A percentile compares a stretch with the other conserved stretches of the same genome.
Conservation (phyloP, 768 basidiomycete genomes). For the Butyriboletus loyo region DNA sequence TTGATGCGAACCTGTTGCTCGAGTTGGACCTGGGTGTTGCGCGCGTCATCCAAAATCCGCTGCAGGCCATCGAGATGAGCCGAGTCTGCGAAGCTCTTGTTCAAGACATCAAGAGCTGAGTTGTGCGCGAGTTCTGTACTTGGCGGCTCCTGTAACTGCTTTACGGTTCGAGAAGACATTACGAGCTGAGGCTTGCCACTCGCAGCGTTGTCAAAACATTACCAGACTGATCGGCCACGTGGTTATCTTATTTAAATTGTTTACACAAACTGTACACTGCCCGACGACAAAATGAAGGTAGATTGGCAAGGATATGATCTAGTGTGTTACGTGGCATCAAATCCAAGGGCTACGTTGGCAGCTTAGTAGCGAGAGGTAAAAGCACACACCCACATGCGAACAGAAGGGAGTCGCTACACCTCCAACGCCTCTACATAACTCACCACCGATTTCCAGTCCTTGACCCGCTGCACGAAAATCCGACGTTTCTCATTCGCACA, state of each 20-base stretch:
- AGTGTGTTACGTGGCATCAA: neutral
- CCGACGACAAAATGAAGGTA: neutral
- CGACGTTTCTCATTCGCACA: conserved; percentile 44
- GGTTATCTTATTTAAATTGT: conserved; percentile 31
- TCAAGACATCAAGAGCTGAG: conserved; percentile 36
- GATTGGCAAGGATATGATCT: neutral
- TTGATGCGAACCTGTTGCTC: conserved; percentile 42
- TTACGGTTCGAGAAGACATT: conserved; percentile 47
- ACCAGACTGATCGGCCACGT: conserved; percentile 11
- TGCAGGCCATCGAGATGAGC: conserved; percentile 52
- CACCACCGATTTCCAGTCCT: conserved; percentile 61
- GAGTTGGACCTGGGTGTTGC: conserved; percentile 39
- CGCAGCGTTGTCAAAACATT: conserved; percentile 1
- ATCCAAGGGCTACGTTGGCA: neutral
- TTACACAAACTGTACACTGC: no score
- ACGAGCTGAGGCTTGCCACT: neutral
- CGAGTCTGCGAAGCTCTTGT: conserved; percentile 45
- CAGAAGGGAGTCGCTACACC: neutral
- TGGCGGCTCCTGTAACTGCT: conserved; percentile 48
- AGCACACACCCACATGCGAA: neutral
- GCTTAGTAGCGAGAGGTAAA: neutral
- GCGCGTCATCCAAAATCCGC: conserved; percentile 41
- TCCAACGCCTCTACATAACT: conserved; percentile 37
- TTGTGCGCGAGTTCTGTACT: conserved; percentile 39
- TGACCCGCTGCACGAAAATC: conserved; percentile 47